Evolutionary conservation across 192 early-diverging fungal species (phyloP), one percentile per base, ranked within the genome.

Genomic region (Rhizophagus clarus): DNA sequence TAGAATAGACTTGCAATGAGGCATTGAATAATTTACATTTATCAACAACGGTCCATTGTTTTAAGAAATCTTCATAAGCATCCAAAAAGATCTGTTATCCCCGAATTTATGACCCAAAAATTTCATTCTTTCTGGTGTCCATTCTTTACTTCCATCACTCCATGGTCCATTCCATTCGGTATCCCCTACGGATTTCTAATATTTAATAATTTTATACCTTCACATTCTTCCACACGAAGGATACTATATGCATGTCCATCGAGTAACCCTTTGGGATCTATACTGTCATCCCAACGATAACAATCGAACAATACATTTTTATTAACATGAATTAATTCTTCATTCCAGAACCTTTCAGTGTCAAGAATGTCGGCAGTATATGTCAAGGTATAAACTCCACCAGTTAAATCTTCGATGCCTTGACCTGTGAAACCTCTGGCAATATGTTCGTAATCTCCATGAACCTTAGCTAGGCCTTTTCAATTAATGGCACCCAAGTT

Each of bases 391-490:
- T 83, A 82, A n/a, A 85, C 75, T 15, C 89, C 88, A n/a, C 89
- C 88, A 1, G 89, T 90, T 28, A 90, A 62, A 79, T 90, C 89
- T 69, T 90, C 89, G 51, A 90, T 85, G 12, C 85, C 89, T 61
- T 89, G 87, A 10, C 86, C 79, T 7, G 82, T 82, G 28, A 61
- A 78, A 12, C 88, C 86, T 40, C 88, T 86, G 47, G 74, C 76
- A 37, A 89, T 82, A n/a, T 62, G 70, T 70, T 87, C 81, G 67
- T 90, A 90, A 61, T 83, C 82, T 22, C 86, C 86, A 85, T 90
- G 87, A 31, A 87, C 84, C 80, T 90, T 90, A 15, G 89, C 88
- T 88, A 90, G 6, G 88, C 89, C 67, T 90, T 90, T 77, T 90
- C 89, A 74, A 90, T 80, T 10, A 90, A 71, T n/a, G 88, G 88